Conservation (phyloP, 1,139 yeast species). For the Hyphopichia wangnamkhiaoensis region DNA sequence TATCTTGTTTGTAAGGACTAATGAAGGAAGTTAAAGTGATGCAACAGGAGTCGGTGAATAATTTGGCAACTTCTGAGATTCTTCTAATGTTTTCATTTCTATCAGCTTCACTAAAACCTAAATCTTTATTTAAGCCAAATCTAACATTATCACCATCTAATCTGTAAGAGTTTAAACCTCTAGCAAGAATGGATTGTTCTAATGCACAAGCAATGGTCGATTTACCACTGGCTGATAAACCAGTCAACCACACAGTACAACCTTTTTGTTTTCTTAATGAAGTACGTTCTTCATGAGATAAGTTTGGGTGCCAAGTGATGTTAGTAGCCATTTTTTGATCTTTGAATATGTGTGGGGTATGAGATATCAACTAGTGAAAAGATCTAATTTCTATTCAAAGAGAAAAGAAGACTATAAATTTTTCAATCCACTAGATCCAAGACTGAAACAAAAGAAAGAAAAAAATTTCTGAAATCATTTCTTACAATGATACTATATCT, state of each 20-base stretch:
- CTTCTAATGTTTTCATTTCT: slow-evolving; percentile 94
- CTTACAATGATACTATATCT: too few relatives aligned
- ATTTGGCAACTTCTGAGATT: slow-evolving; percentile 86
- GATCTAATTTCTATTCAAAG: neutral
- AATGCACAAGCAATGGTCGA: slow-evolving; percentile 94
- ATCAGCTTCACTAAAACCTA: slow-evolving; percentile 89
- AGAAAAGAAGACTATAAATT: neutral
- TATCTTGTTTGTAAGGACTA: slow-evolving; percentile 83
- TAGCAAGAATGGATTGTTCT: slow-evolving; percentile 74
- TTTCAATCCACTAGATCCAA: neutral
- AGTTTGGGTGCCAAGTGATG: slow-evolving; percentile 93
- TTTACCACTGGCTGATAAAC: slow-evolving; percentile 92
- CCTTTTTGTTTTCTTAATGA: slow-evolving; percentile 77
- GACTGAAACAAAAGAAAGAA: neutral
- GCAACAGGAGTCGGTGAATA: slow-evolving; percentile 87
- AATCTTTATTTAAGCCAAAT: slow-evolving; percentile 90
- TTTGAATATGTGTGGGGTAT: neutral
- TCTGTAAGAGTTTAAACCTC: slow-evolving; percentile 74
- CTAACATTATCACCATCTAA: slow-evolving; percentile 94
- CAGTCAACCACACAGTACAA: slow-evolving; percentile 92
- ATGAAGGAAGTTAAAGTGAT: slow-evolving; percentile 89
- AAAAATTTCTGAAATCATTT: neutral
- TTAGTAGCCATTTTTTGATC: slow-evolving; percentile 73
- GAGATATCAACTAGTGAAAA: neutral
- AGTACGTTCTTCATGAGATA: slow-evolving; percentile 79